Evolutionary conservation across 2,329 filamentous ascomycete species (phyloP).

Genomic region (Sclerotinia subarctica): DNA sequence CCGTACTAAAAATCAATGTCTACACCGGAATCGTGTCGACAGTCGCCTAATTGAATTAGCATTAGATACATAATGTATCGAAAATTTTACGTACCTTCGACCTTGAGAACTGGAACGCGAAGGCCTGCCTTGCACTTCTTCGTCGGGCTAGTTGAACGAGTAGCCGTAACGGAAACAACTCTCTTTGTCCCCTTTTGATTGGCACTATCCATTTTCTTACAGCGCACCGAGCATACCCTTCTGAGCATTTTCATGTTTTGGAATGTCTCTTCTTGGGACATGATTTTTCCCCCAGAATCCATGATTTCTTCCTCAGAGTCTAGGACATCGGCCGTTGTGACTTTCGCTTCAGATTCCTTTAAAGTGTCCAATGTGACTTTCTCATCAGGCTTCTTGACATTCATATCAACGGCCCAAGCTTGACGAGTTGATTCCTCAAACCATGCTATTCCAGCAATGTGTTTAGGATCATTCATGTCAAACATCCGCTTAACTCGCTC

Average conservation of each 20-base stretch:
- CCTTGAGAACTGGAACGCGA: too few relatives aligned
- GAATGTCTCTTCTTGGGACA: too few relatives aligned
- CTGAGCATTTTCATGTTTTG: too few relatives aligned
- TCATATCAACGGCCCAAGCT: not conserved
- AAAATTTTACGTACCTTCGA: not conserved
- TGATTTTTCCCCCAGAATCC: too few relatives aligned
- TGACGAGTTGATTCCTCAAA: not conserved
- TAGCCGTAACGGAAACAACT: not conserved
- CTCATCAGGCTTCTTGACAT: too few relatives aligned
- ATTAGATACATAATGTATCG: not conserved
- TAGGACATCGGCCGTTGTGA: too few relatives aligned
- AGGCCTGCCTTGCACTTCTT: conserved; percentile 1
- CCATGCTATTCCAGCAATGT: conserved; percentile 3
- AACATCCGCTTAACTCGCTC: conserved; percentile 11
- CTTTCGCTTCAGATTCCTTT: too few relatives aligned
- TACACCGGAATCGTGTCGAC: not conserved
- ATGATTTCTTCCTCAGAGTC: too few relatives aligned
- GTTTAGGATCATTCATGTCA: conserved; percentile 9
- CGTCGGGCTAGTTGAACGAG: not conserved
- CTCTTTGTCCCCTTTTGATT: not conserved
- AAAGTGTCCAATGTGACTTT: too few relatives aligned
- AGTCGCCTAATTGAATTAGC: not conserved
- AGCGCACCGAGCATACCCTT: too few relatives aligned
- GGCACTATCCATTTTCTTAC: too few relatives aligned
- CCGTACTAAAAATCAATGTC: not conserved